Conservation (phyloP, 2,329 filamentous ascomycete species). For the Pseudogymnoascus sp. region DNA sequence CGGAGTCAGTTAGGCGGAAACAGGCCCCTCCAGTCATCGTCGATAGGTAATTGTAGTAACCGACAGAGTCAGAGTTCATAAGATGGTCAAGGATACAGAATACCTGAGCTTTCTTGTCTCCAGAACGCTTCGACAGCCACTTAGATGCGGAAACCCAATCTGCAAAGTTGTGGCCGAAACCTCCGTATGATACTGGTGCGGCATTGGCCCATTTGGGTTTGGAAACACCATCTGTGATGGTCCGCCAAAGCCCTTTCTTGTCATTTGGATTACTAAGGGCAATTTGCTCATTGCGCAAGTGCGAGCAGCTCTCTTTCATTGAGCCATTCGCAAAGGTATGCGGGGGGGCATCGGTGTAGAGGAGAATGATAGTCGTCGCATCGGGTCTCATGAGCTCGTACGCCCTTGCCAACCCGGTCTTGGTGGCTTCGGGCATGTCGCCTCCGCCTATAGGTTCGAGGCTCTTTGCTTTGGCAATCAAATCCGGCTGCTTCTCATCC, state of each 20-base stretch:
- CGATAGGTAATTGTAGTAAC: not conserved
- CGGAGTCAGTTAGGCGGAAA: not conserved
- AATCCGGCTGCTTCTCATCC: constrained; percentile 23
- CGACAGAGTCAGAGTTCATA: constrained; percentile 15
- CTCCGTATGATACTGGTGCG: constrained; percentile 25
- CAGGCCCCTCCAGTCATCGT: not conserved
- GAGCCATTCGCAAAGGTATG: constrained; percentile 31
- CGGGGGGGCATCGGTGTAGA: constrained; percentile 45
- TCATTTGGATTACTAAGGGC: not conserved
- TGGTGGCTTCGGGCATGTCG: constrained; percentile 43
- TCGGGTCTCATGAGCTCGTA: constrained; percentile 41
- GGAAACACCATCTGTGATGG: not conserved
- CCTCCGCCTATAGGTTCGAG: constrained; percentile 32
- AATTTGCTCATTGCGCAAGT: not conserved
- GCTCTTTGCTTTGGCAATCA: constrained; percentile 32
- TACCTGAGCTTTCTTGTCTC: constrained; percentile 37
- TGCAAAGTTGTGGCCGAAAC: constrained; percentile 31
- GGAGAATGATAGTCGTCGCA: constrained; percentile 42
- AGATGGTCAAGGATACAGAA: constrained; percentile 35
- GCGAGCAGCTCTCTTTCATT: not conserved
- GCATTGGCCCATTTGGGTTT: not conserved
- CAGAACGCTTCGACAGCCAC: constrained; percentile 26
- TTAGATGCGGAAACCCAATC: constrained; percentile 39
- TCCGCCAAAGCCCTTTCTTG: not conserved
- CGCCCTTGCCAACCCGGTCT: constrained; percentile 42